Base-by-base conservation (phyloP, 129 eudicot species). In the Ambrosia artemisiifolia region DNA sequence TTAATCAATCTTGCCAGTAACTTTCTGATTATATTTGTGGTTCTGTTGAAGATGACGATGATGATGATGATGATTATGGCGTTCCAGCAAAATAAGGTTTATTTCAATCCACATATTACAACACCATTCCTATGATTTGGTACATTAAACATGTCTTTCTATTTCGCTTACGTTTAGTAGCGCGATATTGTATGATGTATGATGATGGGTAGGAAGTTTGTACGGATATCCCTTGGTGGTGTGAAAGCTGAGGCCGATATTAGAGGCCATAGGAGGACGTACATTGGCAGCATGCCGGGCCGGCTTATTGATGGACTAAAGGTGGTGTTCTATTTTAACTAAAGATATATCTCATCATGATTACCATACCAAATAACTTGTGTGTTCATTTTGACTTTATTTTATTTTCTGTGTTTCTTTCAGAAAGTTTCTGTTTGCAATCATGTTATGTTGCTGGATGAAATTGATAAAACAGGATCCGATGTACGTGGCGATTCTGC, bases 221-320 rank as follows among this genome's bases (percentile, higher is more conserved):
- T 94, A 47, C 88, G 97, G 51, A 94, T 94, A 75, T 90, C 99
- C 43, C 95, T 90, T 65, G 99, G 99, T 60, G 99, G 99, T 75
- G 99, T 90, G n/a, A 94, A 94, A 78, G 99, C 90, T 75, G 99
- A 90, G 72, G 99, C 99, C 71, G 99, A 94, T 80, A 90, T 94
- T 75, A 84, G 99, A 83, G 99, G 99, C 69, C 99, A 94, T 67
- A 83, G 99, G 79, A 85, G 99, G 80, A 90, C 96, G 11, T 94
- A 94, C 75, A 90, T 94, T 61, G 97, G 99, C 78, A 94, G 99
- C 81, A 94, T 94, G 97, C 97, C 99, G 32, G 99, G 98, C 19
- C 95, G 91, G 54, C 97, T 94, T 54, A 88, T 94, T 83, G 99
- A 94, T 82, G 97, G 99, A 46, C 69, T 94, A 65, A 90, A 94